These are phyloP conservation scores for Poteriospumella lacustris DNA, from an alignment of 108 stramenopile species.

Conservation along the genomic window DNA sequence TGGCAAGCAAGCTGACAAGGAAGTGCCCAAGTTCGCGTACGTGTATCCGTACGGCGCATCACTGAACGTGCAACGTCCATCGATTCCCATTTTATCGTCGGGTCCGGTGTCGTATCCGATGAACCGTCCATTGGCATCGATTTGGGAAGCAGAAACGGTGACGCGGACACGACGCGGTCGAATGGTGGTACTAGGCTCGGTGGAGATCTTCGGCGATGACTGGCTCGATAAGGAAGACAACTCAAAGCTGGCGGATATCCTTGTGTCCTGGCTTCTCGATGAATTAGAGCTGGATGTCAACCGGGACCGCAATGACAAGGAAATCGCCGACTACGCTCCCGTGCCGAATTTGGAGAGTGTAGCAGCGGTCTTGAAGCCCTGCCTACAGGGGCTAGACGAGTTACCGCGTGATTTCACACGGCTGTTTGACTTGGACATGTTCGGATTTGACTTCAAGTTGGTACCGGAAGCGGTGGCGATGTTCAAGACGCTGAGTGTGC, in stretches of 20 bases:
- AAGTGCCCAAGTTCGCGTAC: constrained; percentile 50
- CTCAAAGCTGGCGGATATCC: constrained; percentile 52
- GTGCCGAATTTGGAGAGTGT: constrained; percentile 68
- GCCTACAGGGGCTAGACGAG: constrained; percentile 64
- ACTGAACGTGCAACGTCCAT: constrained; percentile 58
- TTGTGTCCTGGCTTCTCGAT: constrained; percentile 55
- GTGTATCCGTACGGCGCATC: constrained; percentile 73
- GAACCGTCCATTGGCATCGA: constrained; percentile 65
- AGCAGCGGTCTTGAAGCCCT: constrained; percentile 60
- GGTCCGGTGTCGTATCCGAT: constrained; percentile 72
- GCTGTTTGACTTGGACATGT: constrained; percentile 65
- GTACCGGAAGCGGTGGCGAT: constrained; percentile 67
- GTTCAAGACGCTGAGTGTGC: constrained; percentile 60
- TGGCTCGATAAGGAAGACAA: constrained; percentile 76
- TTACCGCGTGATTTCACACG: constrained; percentile 68
- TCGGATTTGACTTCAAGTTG: constrained; percentile 57
- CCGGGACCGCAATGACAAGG: constrained; percentile 29
- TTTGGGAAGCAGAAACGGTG: constrained; percentile 53
- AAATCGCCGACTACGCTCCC: constrained; percentile 54
- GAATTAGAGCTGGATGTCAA: constrained; percentile 36
- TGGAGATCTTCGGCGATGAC: constrained; percentile 65
- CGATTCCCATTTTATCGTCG: constrained; percentile 59
- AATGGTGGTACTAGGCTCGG: constrained; percentile 62
- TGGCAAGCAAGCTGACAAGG: constrained; percentile 22
- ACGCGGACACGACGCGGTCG: constrained; percentile 45